Percentiles rank a stretch among this genome's conserved stretches.
These are phyloP conservation scores for Nadsonia starkeyi-henricii DNA, from an alignment of 1,139 yeast species.

Conservation along the genomic window DNA sequence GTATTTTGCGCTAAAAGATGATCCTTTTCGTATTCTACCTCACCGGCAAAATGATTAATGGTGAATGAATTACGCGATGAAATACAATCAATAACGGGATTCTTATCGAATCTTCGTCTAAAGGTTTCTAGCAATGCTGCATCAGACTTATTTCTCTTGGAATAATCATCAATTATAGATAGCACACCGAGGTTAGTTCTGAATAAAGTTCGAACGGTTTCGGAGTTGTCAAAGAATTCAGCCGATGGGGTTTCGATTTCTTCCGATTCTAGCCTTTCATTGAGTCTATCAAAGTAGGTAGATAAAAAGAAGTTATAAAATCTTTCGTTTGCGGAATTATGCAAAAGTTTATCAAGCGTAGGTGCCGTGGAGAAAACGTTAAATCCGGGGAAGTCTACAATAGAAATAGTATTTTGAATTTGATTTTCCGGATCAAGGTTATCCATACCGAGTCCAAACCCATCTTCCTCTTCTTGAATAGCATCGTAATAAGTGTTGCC, in stretches of 20 bases:
- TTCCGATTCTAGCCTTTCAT: slow-evolving; percentile 26
- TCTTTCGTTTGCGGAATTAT: slow-evolving; percentile 30
- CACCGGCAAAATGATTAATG: slow-evolving; percentile 29
- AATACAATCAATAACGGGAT: slow-evolving; percentile 19
- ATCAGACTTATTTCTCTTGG: slow-evolving; percentile 25
- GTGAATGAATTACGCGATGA: slow-evolving; percentile 20
- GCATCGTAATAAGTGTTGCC: no score
- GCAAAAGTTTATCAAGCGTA: slow-evolving; percentile 26
- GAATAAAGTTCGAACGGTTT: slow-evolving; percentile 25
- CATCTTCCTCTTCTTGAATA: slow-evolving; percentile 6
- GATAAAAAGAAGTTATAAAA: slow-evolving; percentile 26
- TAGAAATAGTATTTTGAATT: slow-evolving; percentile 24
- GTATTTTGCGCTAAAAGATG: slow-evolving; percentile 22
- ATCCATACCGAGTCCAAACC: slow-evolving; percentile 9
- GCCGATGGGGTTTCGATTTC: slow-evolving; percentile 25
- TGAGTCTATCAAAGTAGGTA: slow-evolving; percentile 25
- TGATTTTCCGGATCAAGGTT: slow-evolving; percentile 13
- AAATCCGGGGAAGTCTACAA: slow-evolving; percentile 31
- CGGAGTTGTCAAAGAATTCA: slow-evolving; percentile 29
- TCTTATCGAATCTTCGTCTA: slow-evolving; percentile 22
- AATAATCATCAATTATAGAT: slow-evolving; percentile 27
- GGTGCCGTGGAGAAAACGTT: slow-evolving; percentile 24
- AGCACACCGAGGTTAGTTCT: slow-evolving; percentile 25
- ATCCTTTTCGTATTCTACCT: slow-evolving; percentile 26
- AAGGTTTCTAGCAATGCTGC: slow-evolving; percentile 21